phyloP scores from a whole-genome alignment of 352 stramenopile species.

The Sclerospora graminicola region DNA sequence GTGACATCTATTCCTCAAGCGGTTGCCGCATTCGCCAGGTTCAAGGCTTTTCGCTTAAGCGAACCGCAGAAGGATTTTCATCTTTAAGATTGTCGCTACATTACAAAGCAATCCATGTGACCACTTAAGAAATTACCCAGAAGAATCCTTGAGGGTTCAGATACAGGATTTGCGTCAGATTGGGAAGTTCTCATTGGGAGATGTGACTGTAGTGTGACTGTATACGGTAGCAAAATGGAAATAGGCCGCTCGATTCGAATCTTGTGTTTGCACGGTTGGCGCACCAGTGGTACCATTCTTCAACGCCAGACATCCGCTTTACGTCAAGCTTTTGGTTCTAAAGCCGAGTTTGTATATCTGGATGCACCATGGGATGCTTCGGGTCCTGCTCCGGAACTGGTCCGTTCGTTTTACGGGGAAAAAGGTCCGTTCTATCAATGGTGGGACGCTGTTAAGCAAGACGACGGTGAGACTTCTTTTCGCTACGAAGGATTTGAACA shows the following conservation, averaged over 20 bases:
- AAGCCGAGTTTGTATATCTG: constrained; percentile 55
- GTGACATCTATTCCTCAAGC: no score
- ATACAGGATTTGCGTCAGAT: no score
- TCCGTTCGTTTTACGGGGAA: constrained; percentile 46
- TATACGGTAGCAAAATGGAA: no score
- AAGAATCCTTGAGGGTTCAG: no score
- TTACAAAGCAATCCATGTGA: no score
- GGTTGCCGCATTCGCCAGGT: no score
- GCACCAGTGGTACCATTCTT: constrained; percentile 60
- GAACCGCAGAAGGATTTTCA: no score
- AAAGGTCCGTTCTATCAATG: constrained; percentile 65
- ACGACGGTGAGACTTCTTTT: constrained; percentile 19
- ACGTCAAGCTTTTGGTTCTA: constrained; percentile 35
- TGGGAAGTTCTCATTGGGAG: no score
- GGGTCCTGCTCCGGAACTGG: constrained; percentile 43
- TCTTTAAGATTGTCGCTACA: no score
- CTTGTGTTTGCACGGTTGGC: constrained; percentile 72
- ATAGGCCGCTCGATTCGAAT: constrained; percentile 43
- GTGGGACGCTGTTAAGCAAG: constrained; percentile 52
- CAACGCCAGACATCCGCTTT: constrained; percentile 46
- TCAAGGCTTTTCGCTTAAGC: no score
- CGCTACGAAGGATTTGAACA: constrained; percentile 55
- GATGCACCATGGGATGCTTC: constrained; percentile 50
- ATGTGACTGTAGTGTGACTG: no score
- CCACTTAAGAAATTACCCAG: no score